Percentiles rank a stretch among this genome's conserved stretches.
These are phyloP conservation scores for Carpinus viminea DNA, from an alignment of 306 rosid genomes.

Conservation along the genomic window DNA sequence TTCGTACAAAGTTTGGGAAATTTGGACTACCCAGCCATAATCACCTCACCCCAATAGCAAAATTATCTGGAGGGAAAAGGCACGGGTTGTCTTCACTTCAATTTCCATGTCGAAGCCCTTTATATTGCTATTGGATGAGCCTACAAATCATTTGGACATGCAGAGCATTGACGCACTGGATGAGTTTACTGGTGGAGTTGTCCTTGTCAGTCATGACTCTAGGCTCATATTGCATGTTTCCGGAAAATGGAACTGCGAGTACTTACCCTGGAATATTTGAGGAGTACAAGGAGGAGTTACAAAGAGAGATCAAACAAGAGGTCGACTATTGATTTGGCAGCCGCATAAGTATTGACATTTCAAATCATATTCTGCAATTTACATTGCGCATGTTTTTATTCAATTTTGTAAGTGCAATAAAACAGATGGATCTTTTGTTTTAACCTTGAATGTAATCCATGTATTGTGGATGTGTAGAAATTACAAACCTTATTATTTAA, in stretches of 20 bases:
- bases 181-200: constrained; percentile 74
- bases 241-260: constrained; percentile 57
- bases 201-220: constrained; percentile 77
- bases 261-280: constrained; percentile 47
- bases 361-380: neutral
- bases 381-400: neutral
- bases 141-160: constrained; percentile 79
- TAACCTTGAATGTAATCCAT: neutral
- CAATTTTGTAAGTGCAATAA: neutral
- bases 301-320: constrained; percentile 57
- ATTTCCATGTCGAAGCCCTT: constrained; percentile 84
- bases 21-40: constrained; percentile 72
- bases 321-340: constrained; percentile 50
- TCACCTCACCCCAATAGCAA: constrained; percentile 72
- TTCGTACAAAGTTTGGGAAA: constrained; percentile 61
- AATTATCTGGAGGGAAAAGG: constrained; percentile 69
- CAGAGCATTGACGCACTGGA: constrained; percentile 76
- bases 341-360: neutral
- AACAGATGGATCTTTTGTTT: neutral
- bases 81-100: constrained; percentile 78
- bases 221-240: constrained; percentile 71
- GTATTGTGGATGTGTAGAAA: neutral
- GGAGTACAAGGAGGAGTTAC: constrained; percentile 64
- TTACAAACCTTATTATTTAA: neutral
- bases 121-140: constrained; percentile 75